Base-by-base conservation (phyloP, 805 yeast genomes). In the Candida ovalis region DNA sequence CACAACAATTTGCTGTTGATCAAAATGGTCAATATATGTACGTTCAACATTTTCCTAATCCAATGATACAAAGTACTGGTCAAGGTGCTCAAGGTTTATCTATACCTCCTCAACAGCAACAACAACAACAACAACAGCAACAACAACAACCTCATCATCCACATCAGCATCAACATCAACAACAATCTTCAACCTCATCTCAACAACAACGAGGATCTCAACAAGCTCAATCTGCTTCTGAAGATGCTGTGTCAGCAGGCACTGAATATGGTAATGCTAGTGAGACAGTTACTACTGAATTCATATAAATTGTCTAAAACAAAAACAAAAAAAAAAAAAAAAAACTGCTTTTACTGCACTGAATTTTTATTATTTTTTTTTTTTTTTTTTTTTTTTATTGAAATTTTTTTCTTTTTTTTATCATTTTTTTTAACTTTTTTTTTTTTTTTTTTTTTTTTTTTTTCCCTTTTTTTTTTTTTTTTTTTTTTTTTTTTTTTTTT, bases 1-100 rank as follows among this genome's bases (percentile, higher is more conserved):
- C 60, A 4, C 61, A 56, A 37, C 62, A 54, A 44, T 59, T 49
- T 47, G 60, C 58, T 23, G 48, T 59, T 39, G 64, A 62, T 45
- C 66, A 54, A 40, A 57, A 54, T 42, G 66, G 65, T 22, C 63
- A 61, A 36, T 63, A 62, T 46, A 56, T 63, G 59, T 59, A 57
- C 41, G 50, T 59, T 9, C 64, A 56, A 44, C 60, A 53, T 17
- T 61, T 53, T 40, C 60, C 64, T 10, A 54, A 51, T 42, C 37
- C 52, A 10, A 50, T 60, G 52, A 48, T 53, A 36, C 44, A 42
- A 41, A 46, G 35, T 19, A 37, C 35, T 39, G 24, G 47, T n/a
- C 33, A 45, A 17, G 49, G 44, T 19, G 40, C 30, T 25, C 44
- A 41, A 10, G 43, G 28, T 23, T 32, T 40, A 15, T 32, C 50